Evolutionary conservation across 2,329 filamentous ascomycete species (phyloP).

Genomic region (Helotiales sp.): DNA sequence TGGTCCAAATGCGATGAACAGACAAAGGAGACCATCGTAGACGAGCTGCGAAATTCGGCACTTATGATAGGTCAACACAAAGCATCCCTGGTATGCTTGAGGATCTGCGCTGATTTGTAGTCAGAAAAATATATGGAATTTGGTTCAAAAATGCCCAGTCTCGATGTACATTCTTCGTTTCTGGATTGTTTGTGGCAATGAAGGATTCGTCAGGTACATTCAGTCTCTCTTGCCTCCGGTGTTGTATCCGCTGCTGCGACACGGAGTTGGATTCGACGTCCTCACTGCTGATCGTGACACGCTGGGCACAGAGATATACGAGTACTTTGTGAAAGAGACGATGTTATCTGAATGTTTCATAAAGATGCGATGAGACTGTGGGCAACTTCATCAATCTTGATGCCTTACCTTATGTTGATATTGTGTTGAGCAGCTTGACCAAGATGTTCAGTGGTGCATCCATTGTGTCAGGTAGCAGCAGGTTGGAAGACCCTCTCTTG

Average conservation of each 20-base stretch:
- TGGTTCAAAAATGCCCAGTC: neutral
- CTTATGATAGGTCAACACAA: neutral
- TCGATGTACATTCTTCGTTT: neutral
- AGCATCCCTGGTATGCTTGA: too few species aligned
- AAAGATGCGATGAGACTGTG: constrained; percentile 80
- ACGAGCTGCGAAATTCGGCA: neutral
- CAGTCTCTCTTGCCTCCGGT: neutral
- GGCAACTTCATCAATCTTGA: constrained; percentile 94
- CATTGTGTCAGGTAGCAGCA: constrained; percentile 96
- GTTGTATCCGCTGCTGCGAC: neutral
- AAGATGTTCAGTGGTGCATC: constrained; percentile 96
- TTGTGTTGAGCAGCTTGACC: constrained; percentile 89
- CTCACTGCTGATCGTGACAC: neutral
- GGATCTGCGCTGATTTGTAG: neutral
- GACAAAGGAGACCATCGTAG: neutral
- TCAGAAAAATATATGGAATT: neutral
- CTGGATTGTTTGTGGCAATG: neutral
- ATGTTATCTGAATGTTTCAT: neutral
- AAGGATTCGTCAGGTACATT: neutral
- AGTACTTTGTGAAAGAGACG: neutral
- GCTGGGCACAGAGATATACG: neutral
- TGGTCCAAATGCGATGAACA: neutral
- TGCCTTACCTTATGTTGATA: constrained; percentile 81
- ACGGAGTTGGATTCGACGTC: neutral
- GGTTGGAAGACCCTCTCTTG: constrained; percentile 39